Conservation (phyloP, 192 early-diverging fungal genomes). For the Coemansia sp. region DNA sequence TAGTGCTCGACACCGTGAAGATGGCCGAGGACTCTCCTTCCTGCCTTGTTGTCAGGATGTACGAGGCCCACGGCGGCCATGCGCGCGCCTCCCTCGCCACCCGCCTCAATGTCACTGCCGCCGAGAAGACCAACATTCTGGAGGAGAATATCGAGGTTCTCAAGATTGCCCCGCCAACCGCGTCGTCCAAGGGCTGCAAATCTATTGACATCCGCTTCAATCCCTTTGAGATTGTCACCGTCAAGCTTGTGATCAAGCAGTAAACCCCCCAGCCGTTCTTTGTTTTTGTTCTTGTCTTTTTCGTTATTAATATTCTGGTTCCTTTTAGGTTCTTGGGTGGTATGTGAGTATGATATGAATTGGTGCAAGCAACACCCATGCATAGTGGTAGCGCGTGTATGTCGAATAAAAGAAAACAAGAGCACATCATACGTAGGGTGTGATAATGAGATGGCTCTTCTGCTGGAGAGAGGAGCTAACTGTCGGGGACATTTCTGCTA, state of each 20-base stretch:
- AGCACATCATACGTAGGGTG: too few relatives aligned
- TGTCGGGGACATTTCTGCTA: not conserved
- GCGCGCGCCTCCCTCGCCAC: slow-evolving; percentile 26
- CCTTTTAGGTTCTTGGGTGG: too few relatives aligned
- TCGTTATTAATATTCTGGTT: too few relatives aligned
- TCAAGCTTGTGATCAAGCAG: slow-evolving; percentile 12
- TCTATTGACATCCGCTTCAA: slow-evolving; percentile 23
- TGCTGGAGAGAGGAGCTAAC: not conserved
- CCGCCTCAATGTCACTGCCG: slow-evolving; percentile 12
- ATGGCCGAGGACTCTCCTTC: slow-evolving; percentile 72
- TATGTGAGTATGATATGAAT: too few relatives aligned
- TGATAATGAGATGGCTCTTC: too few relatives aligned
- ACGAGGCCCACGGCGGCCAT: slow-evolving; percentile 89
- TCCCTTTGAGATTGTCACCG: slow-evolving; percentile 43
- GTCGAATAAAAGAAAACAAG: too few relatives aligned
- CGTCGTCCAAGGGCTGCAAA: not conserved
- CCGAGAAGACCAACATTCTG: slow-evolving; percentile 38
- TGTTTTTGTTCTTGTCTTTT: not conserved
- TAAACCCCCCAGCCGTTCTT: not conserved
- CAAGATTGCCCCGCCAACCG: not conserved
- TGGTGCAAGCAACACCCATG: too few relatives aligned
- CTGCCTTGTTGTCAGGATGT: slow-evolving; percentile 79
- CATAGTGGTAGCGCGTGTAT: too few relatives aligned
- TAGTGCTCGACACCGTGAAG: slow-evolving; percentile 93
- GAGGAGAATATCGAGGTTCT: slow-evolving; percentile 24